Percentiles rank a stretch among this genome's conserved stretches.
phyloP scores from a whole-genome alignment of 495 filamentous ascomycete species.

The Hamigera avellanea region DNA sequence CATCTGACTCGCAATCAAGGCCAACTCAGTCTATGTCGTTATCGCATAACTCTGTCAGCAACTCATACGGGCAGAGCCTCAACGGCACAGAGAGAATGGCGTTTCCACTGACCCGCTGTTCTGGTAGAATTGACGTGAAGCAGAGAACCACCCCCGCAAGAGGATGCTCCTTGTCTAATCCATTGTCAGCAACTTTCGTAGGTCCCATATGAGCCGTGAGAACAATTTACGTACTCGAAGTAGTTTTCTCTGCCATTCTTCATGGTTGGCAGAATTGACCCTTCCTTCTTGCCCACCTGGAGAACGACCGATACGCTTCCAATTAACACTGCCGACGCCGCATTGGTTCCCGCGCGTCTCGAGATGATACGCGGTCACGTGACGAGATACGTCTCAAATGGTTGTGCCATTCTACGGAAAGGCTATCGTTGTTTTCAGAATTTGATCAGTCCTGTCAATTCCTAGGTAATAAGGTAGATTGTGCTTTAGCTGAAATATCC shows the following conservation, averaged over 20 bases:
- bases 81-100: neutral
- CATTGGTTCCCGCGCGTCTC: constrained; percentile 8
- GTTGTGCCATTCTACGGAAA: neutral
- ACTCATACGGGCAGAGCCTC: too few relatives aligned
- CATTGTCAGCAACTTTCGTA: neutral
- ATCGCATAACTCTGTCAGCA: constrained; percentile 5
- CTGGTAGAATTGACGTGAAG: constrained; percentile 76
- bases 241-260: constrained; percentile 30
- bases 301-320: too few relatives aligned
- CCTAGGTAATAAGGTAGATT: too few relatives aligned
- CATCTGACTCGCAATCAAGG: constrained; percentile 61
- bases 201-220: neutral
- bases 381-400: neutral
- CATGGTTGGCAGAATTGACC: constrained; percentile 19
- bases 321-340: too few relatives aligned
- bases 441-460: too few relatives aligned
- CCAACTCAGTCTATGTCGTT: constrained; percentile 52
- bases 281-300: too few relatives aligned
- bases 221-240: constrained; percentile 19
- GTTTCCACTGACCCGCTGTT: constrained; percentile 56
- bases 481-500: too few relatives aligned
- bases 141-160: constrained; percentile 77
- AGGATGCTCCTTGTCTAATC: constrained; percentile 47
- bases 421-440: too few relatives aligned
- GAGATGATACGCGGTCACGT: constrained; percentile 12